Base-by-base conservation (phyloP, 495 filamentous ascomycete species). In the Trichoderma gamsii region DNA sequence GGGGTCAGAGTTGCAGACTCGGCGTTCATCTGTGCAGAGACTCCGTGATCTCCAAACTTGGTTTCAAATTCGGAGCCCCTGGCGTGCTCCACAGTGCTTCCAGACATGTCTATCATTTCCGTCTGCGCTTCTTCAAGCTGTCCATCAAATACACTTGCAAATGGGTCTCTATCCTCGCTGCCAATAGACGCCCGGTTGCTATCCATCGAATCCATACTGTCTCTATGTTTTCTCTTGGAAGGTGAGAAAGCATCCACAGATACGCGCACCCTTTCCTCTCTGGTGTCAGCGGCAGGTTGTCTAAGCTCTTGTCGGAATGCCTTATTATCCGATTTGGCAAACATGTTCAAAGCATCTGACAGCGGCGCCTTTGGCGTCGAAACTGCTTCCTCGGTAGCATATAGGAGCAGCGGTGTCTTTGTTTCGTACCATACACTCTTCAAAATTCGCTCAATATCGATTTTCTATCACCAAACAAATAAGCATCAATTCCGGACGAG, bases 291-390 rank as follows among this genome's bases (percentile, higher is more conserved):
- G 21, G 51, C 67, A 32, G 21, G 69, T 65, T 80, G 72, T 12
- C 70, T 66, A 13, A 81, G 70, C 69, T 84, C 81, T 61, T 79
- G 74, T 51, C 77, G 76, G 67, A 83, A 82, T 18, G 73, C 73
- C 9, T 75, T 74, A 63, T 83, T 84, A 64, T 84, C 81, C 66
- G 75, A 73, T 56, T 71, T 74, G 32, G 81, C 73, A 69, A 84
- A 84, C 61, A 75, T 74, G 38, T 75, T 75, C 69, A 83, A 70
- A 41, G 79, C 74, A 38, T 78, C 75, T 8, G 77, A 70, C 15
- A 84, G 69, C 9, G 79, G 78, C 9, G 75, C 43, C 15, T 70
- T 72, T 6, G 75, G 69, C 11, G 74, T 68, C 0, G 72, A 61
- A 71, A 83, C 67, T 35, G 81, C 81, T 52, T 72, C 69, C 52